These are phyloP conservation scores for Hapsidospora chrysogenum DNA, from an alignment of 495 filamentous ascomycete species.

Conservation along the genomic window DNA sequence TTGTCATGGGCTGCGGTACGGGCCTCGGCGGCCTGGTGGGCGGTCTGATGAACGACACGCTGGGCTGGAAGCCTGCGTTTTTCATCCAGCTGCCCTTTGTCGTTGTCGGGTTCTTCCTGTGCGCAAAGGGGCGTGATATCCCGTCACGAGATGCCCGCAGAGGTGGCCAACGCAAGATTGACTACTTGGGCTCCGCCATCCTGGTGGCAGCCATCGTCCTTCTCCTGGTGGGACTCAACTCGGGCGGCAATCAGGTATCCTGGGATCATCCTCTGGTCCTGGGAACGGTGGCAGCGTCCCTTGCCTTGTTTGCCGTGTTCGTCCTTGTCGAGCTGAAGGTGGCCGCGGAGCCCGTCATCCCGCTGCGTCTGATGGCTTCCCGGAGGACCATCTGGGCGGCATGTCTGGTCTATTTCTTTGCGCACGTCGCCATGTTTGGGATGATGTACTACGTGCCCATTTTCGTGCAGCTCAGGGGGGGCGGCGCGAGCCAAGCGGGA, in stretches of 20 bases:
- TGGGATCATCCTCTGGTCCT: constrained; percentile 39
- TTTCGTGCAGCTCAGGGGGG: too few relatives aligned
- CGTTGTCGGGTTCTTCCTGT: too few relatives aligned
- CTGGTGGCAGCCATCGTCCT: constrained; percentile 44
- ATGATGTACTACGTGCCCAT: constrained; percentile 66
- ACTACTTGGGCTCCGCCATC: constrained; percentile 49
- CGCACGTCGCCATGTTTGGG: constrained; percentile 63
- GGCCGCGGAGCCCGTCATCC: constrained; percentile 51
- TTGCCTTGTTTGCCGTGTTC: constrained; percentile 35
- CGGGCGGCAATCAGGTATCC: constrained; percentile 34
- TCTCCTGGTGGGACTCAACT: constrained; percentile 45
- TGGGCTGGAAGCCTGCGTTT: too few relatives aligned
- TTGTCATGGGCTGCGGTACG: too few relatives aligned
- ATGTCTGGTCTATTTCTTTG: constrained; percentile 47
- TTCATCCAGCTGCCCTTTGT: too few relatives aligned
- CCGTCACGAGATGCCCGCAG: too few relatives aligned
- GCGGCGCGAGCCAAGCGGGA: too few relatives aligned
- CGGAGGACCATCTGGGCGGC: constrained; percentile 49
- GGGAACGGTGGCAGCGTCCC: not conserved
- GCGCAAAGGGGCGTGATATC: too few relatives aligned
- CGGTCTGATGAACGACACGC: too few relatives aligned
- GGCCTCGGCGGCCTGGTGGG: too few relatives aligned
- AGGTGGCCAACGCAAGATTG: too few relatives aligned
- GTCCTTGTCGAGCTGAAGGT: constrained; percentile 40
- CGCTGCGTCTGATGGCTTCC: constrained; percentile 41